Evolutionary conservation across 78 protist species (phyloP).

Genomic region (Fonticula alba): DNA sequence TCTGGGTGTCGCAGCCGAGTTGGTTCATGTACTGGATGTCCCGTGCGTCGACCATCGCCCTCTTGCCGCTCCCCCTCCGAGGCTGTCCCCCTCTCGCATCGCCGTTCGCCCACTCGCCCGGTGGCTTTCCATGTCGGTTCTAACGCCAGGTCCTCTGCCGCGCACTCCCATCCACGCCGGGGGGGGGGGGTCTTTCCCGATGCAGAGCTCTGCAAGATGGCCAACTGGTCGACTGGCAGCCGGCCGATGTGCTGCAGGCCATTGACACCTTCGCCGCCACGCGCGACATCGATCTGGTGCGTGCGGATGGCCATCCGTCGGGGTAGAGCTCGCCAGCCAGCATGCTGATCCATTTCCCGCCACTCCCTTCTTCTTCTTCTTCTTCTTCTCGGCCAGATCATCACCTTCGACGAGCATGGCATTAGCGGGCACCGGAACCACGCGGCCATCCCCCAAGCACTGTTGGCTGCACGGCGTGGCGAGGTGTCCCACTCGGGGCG

Average conservation of each 20-base stretch:
- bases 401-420: conserved; percentile 60
- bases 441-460: too few species aligned
- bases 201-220: conserved; percentile 12
- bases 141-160: too few species aligned
- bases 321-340: too few species aligned
- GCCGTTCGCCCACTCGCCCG: too few species aligned
- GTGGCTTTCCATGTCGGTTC: too few species aligned
- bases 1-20: neutral
- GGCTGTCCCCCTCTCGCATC: neutral
- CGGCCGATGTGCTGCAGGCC: neutral
- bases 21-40: conserved; percentile 22
- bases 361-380: too few species aligned
- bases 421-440: conserved; percentile 64
- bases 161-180: too few species aligned
- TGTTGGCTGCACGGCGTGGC: too few species aligned
- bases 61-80: neutral
- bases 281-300: conserved; percentile 3
- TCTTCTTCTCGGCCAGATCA: neutral
- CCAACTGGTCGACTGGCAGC: conserved; percentile 2
- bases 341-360: neutral
- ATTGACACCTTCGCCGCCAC: neutral
- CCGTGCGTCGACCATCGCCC: too few species aligned
- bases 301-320: neutral
- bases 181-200: too few species aligned
- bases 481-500: too few species aligned